Base-by-base conservation (phyloP, 768 basidiomycete genomes). In the Trametes sanguinea region DNA sequence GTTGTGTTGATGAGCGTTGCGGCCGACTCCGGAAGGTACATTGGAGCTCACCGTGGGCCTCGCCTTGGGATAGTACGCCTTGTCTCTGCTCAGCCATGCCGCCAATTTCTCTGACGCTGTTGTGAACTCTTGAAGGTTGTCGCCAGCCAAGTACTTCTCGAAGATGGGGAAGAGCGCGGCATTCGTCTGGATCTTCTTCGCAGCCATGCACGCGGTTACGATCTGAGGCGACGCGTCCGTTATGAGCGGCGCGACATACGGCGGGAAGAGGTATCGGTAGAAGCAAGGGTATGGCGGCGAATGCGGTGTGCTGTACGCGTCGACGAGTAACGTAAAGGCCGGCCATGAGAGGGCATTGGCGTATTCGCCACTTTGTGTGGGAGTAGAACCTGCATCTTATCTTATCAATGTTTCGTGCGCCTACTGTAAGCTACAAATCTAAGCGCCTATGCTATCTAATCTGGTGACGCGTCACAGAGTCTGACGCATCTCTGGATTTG, bases 61-160 rank as follows among this genome's bases (percentile, higher is more conserved):
- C n/a, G 70, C 70, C 29, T 57, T 53, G 1, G 58, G 33, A 43
- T 71, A 71, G 39, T 69, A 71, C n/a, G 70, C 70, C 52, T 64
- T 69, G 47, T 64, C 65, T 4, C 40, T 51, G 33, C 59, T 63
- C 29, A 67, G 22, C 68, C 68, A 71, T 7, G 0, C 40, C 4
- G 64, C 60, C 30, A 71, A 29, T 43, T 66, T 69, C 27, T 67
- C 58, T 16, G 67, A 61, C 0, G 64, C 51, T 10, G 62, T 35
- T 4, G 53, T 54, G 47, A 61, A 69, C 6, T 58, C 51, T 11
- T 27, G 35, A 5, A 50, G 33, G 4, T 35, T 54, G 17, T 46
- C 57, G 45, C 57, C 63, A 4, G 64, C 29, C 14, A 71, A 52
- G 8, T 61, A 58, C 51, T 55, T 56, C 8, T 51, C 50, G 30